phyloP scores from a whole-genome alignment of 73 alveolate genomes.

The Paramecium bursaria region DNA sequence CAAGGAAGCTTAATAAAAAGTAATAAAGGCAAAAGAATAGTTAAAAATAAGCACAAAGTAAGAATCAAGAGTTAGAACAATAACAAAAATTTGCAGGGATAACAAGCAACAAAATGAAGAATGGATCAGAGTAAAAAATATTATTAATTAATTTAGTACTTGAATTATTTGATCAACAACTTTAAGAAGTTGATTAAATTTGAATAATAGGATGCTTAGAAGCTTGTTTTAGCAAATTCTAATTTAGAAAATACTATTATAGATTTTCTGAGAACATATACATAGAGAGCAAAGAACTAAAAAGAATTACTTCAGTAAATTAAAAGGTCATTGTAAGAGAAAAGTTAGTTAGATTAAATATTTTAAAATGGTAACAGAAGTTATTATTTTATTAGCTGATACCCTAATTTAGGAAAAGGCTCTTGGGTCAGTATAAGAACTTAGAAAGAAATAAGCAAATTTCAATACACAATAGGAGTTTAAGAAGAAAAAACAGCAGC shows the following conservation, averaged over 20 bases:
- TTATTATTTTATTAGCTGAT: constrained; percentile 16
- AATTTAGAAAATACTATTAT: constrained; percentile 9
- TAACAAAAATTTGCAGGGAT: constrained; percentile 71
- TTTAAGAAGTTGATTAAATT: constrained; percentile 73
- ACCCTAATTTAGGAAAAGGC: constrained; percentile 30
- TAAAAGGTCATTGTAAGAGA: not conserved
- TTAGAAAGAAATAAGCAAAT: constrained; percentile 38
- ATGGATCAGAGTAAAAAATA: constrained; percentile 70
- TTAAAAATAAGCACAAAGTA: constrained; percentile 71
- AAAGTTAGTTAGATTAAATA: constrained; percentile 8
- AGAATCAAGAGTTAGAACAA: constrained; percentile 71
- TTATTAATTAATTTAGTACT: not conserved
- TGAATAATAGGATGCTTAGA: constrained; percentile 65
- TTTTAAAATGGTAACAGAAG: not conserved
- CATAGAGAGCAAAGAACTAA: not conserved
- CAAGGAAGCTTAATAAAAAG: constrained; percentile 26
- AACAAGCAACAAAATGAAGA: constrained; percentile 79
- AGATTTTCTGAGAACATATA: constrained; percentile 37
- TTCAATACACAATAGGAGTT: not conserved
- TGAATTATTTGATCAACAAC: constrained; percentile 69
- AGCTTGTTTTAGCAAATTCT: constrained; percentile 49
- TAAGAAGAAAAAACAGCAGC: constrained; percentile 2
- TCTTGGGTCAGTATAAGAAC: constrained; percentile 18
- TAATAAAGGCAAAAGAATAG: constrained; percentile 72
- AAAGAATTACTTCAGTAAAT: constrained; percentile 17